Percentiles rank a stretch among this genome's conserved stretches.
phyloP scores from a whole-genome alignment of 495 filamentous ascomycete genomes.

The Corynascus novoguineensis region DNA sequence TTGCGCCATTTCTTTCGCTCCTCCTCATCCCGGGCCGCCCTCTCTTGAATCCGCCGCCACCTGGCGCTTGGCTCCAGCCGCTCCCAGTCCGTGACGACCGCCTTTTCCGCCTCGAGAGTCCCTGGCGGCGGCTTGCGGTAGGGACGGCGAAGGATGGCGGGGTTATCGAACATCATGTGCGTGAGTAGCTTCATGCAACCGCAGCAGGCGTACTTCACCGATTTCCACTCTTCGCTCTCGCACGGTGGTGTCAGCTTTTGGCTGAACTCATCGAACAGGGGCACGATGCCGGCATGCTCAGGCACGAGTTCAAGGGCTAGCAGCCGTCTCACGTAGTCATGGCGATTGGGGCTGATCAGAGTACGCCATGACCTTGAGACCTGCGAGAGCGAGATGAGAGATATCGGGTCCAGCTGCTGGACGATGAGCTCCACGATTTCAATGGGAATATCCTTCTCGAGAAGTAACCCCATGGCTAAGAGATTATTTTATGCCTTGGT shows the following conservation, averaged over 20 bases:
- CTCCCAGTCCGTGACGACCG: slow-evolving; percentile 20
- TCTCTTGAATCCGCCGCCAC: slow-evolving; percentile 1
- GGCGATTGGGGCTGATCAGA: slow-evolving; percentile 14
- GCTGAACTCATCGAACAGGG: slow-evolving; percentile 4
- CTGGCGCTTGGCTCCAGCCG: neutral
- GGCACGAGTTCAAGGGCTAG: slow-evolving; percentile 26
- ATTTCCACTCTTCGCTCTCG: slow-evolving; percentile 9
- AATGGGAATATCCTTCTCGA: neutral
- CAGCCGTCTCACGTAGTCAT: slow-evolving; percentile 19
- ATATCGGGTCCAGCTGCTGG: slow-evolving; percentile 14
- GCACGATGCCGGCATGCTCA: slow-evolving; percentile 22
- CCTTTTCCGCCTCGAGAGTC: slow-evolving; percentile 15
- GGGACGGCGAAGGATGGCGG: slow-evolving; percentile 15
- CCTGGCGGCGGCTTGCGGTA: slow-evolving; percentile 22
- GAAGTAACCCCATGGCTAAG: neutral
- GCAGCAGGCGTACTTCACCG: slow-evolving; percentile 24
- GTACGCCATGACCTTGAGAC: slow-evolving; percentile 6
- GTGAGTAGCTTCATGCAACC: slow-evolving; percentile 24
- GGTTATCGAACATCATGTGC: slow-evolving; percentile 25
- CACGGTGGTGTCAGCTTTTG: slow-evolving; percentile 9
- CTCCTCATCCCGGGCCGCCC: neutral
- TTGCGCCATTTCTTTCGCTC: neutral
- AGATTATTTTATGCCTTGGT: neutral
- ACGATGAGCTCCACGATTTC: slow-evolving; percentile 13
- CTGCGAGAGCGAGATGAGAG: slow-evolving; percentile 19